A percentile compares a stretch with the other conserved stretches of the same genome.
Evolutionary conservation across 2,329 filamentous ascomycete genomes (phyloP).

Genomic region (Ophiocordyceps sinensis): DNA sequence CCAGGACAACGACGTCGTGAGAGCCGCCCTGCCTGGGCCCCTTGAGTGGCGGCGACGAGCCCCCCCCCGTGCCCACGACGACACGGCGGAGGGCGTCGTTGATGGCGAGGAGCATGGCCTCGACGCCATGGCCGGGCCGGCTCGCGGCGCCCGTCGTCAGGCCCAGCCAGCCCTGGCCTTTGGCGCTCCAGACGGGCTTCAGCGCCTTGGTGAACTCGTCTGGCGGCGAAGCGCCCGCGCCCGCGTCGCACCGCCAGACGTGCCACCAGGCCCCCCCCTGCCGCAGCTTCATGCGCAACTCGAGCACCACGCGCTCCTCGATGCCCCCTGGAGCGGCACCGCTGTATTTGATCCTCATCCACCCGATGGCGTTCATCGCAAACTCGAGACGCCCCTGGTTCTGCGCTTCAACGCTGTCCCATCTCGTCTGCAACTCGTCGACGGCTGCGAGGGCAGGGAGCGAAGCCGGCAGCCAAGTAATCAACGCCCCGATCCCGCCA

Average conservation of each 20-base stretch:
- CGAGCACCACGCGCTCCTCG: slow-evolving; percentile 29
- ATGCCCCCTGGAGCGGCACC: slow-evolving; percentile 15
- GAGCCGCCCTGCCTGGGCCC: background rate
- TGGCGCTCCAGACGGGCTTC: slow-evolving; percentile 28
- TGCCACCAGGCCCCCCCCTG: slow-evolving; percentile 37
- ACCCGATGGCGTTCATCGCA: slow-evolving; percentile 39
- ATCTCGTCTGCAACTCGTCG: slow-evolving; percentile 41
- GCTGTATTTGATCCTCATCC: slow-evolving; percentile 40
- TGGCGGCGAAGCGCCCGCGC: slow-evolving; percentile 6
- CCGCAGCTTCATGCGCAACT: slow-evolving; percentile 34
- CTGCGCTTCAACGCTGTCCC: slow-evolving; percentile 26
- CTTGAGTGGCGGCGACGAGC: background rate
- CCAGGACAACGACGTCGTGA: slow-evolving; percentile 5
- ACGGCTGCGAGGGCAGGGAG: slow-evolving; percentile 51
- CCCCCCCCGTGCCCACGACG: slow-evolving; percentile 1
- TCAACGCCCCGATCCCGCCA: slow-evolving; percentile 36
- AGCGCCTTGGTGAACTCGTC: slow-evolving; percentile 25
- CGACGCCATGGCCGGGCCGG: slow-evolving; percentile 21
- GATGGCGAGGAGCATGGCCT: slow-evolving; percentile 31
- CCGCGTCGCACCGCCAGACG: slow-evolving; percentile 21
- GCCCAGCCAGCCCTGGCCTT: slow-evolving; percentile 31
- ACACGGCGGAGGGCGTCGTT: slow-evolving; percentile 30
- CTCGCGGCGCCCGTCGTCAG: slow-evolving; percentile 32
- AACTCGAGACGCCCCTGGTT: slow-evolving; percentile 35
- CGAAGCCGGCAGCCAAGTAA: slow-evolving; percentile 40